phyloP scores from a whole-genome alignment of 75 land plant species.

The Cunninghamia lanceolata region DNA sequence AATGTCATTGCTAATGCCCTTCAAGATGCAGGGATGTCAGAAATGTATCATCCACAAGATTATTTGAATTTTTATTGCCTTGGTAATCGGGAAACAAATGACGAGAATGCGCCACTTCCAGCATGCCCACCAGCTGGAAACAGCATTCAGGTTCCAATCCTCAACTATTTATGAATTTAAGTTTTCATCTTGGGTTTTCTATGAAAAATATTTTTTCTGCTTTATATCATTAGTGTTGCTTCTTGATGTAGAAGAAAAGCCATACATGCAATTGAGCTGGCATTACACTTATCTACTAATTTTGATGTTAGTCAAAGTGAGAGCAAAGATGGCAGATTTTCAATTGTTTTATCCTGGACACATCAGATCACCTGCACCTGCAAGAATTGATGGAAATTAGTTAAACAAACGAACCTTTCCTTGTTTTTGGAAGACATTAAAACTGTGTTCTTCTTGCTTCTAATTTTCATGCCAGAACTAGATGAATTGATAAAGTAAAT shows the following conservation, averaged over 20 bases:
- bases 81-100: slow-evolving; percentile 58
- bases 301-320: neutral
- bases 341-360: neutral
- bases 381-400: neutral
- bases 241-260: neutral
- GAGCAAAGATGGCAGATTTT: neutral
- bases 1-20: slow-evolving; percentile 56
- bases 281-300: neutral
- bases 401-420: neutral
- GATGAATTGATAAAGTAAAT: too few relatives aligned
- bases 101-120: slow-evolving; percentile 17
- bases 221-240: neutral
- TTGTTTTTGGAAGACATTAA: neutral
- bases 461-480: neutral
- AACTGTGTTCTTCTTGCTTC: neutral
- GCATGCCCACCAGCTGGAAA: neutral
- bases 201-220: neutral
- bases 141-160: neutral
- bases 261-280: neutral
- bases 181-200: neutral
- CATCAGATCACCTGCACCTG: neutral
- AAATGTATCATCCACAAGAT: slow-evolving; percentile 53
- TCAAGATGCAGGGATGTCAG: slow-evolving; percentile 21
- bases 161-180: neutral
- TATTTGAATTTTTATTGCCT: slow-evolving; percentile 84